phyloP scores from a whole-genome alignment of 176 grass and related monocot species.

The Aechmea fasciata region DNA sequence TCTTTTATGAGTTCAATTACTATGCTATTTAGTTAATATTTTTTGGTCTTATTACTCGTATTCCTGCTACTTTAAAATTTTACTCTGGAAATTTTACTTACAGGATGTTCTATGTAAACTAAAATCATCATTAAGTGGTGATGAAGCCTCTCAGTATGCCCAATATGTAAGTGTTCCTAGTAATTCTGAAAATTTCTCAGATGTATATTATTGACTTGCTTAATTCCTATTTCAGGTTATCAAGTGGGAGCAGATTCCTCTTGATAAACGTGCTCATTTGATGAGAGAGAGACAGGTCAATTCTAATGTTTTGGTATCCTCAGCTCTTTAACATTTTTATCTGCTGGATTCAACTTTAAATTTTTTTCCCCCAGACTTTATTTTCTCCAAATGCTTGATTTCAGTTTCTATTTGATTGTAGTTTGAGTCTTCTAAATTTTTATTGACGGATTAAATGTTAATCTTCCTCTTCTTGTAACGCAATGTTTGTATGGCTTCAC shows the following conservation, averaged over 20 bases:
- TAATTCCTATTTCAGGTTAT: constrained; percentile 47
- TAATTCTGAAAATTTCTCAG: background rate
- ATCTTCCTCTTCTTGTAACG: background rate
- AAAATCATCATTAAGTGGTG: constrained; percentile 60
- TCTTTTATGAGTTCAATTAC: background rate
- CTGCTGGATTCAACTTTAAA: background rate
- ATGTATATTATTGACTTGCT: background rate
- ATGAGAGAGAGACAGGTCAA: constrained; percentile 80
- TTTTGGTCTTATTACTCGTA: background rate
- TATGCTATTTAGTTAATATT: background rate
- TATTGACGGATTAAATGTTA: background rate
- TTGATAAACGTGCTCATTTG: constrained; percentile 54
- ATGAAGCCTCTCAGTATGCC: constrained; percentile 63
- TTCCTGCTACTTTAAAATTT: constrained; percentile 11
- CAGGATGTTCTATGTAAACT: constrained; percentile 77
- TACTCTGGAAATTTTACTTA: constrained; percentile 17
- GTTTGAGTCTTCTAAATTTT: background rate
- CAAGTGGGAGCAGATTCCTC: constrained; percentile 95
- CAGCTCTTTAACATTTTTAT: background rate
- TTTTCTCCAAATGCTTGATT: too few relatives aligned
- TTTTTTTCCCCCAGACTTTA: background rate
- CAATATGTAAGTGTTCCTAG: constrained; percentile 59
- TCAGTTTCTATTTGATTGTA: background rate
- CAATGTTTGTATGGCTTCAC: too few relatives aligned
- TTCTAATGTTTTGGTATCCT: background rate